A percentile compares a stretch with the other conserved stretches of the same genome.
These are phyloP conservation scores for Aspergillus tubingensis DNA, from an alignment of 2,329 filamentous ascomycete species.

Conservation along the genomic window DNA sequence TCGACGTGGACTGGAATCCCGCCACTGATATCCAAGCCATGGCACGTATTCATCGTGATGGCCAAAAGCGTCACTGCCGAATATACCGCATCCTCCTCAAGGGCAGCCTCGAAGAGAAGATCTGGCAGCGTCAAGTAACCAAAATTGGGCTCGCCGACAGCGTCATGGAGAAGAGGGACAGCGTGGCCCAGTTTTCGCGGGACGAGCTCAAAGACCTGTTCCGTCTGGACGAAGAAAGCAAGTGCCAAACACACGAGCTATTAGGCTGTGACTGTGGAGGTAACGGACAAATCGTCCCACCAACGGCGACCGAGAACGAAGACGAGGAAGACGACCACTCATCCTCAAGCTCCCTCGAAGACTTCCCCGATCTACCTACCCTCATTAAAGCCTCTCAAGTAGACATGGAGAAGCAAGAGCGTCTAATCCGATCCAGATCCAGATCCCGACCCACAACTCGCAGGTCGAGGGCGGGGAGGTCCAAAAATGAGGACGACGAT, in stretches of 20 bases:
- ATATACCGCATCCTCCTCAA: constrained; percentile 71
- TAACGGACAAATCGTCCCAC: constrained; percentile 39
- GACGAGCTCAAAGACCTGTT: constrained; percentile 70
- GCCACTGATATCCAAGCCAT: constrained; percentile 73
- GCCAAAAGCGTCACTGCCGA: constrained; percentile 66
- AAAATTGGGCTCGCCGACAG: constrained; percentile 71
- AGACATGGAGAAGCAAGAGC: constrained; percentile 39
- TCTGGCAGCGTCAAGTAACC: constrained; percentile 71
- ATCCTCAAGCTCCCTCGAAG: constrained; percentile 17
- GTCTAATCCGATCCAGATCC: not conserved
- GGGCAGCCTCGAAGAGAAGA: constrained; percentile 72
- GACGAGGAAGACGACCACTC: constrained; percentile 7
- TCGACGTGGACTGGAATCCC: constrained; percentile 76
- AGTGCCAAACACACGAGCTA: constrained; percentile 69
- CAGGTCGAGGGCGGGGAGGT: not conserved
- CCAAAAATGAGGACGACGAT: too few species aligned
- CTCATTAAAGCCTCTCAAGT: constrained; percentile 46
- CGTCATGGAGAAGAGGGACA: constrained; percentile 68
- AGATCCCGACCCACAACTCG: not conserved
- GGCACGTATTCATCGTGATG: constrained; percentile 72
- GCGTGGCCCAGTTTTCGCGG: constrained; percentile 61
- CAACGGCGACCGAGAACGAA: constrained; percentile 3
- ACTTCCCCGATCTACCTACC: constrained; percentile 32
- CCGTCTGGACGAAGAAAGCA: constrained; percentile 60
- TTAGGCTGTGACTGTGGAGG: constrained; percentile 65